Conservation (phyloP, 768 basidiomycete genomes). For the Pulveroboletus ravenelii region DNA sequence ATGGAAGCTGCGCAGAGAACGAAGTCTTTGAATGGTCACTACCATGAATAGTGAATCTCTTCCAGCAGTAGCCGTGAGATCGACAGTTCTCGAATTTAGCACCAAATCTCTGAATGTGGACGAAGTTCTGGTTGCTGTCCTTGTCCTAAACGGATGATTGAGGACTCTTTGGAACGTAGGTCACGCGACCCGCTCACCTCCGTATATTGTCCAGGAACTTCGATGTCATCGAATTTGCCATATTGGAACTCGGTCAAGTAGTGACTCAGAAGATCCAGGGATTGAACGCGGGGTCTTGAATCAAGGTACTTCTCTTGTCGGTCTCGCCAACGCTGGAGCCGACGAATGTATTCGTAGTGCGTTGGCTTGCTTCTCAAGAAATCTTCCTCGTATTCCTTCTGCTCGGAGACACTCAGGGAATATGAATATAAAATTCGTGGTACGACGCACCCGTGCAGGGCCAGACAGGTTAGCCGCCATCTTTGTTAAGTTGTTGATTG, state of each 20-base stretch:
- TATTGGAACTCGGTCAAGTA: constrained; percentile 98
- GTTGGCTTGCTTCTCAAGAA: constrained; percentile 77
- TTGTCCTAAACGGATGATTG: constrained; percentile 63
- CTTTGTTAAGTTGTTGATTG: constrained; percentile 51
- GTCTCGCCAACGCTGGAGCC: constrained; percentile 91
- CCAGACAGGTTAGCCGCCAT: constrained; percentile 57
- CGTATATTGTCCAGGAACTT: constrained; percentile 98
- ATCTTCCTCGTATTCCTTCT: constrained; percentile 91
- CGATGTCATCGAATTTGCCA: constrained; percentile 94
- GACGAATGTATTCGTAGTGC: constrained; percentile 81
- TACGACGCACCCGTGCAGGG: constrained; percentile 48
- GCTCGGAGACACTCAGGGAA: constrained; percentile 6
- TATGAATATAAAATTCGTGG: background rate
- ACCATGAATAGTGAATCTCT: constrained; percentile 86
- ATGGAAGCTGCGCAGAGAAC: constrained; percentile 88
- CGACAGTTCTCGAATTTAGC: constrained; percentile 89
- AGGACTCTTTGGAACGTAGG: background rate
- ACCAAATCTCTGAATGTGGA: constrained; percentile 85
- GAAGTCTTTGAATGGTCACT: constrained; percentile 85
- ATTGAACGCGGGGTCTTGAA: constrained; percentile 74
- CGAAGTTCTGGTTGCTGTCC: constrained; percentile 87
- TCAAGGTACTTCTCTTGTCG: constrained; percentile 84
- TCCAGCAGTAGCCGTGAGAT: constrained; percentile 80
- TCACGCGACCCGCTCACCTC: constrained; percentile 51
- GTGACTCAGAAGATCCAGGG: constrained; percentile 82